A percentile compares a stretch with the other conserved stretches of the same genome.
phyloP scores from a whole-genome alignment of 306 rosid genomes.

The Dalbergia cochinchinensis region DNA sequence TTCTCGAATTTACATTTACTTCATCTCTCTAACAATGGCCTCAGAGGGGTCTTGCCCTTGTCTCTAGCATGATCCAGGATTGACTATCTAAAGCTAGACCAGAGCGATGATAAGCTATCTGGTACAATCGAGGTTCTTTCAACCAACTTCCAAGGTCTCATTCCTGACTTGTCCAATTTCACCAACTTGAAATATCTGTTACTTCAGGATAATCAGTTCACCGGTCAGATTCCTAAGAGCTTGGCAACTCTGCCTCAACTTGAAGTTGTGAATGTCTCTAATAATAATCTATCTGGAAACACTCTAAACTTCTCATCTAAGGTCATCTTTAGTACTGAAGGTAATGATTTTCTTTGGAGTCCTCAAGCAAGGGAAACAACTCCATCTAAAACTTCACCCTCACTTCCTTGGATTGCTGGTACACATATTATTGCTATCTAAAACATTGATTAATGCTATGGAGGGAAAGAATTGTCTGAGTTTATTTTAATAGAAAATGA shows the following conservation, averaged over 20 bases:
- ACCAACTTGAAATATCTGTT: constrained; percentile 53
- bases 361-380: too few relatives aligned
- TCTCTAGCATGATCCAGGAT: constrained; percentile 13
- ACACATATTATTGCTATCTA: too few relatives aligned
- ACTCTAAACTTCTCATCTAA: too few relatives aligned
- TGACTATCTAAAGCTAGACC: constrained; percentile 44
- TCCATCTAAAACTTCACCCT: too few relatives aligned
- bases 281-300: too few relatives aligned
- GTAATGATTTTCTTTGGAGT: too few relatives aligned
- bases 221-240: constrained; percentile 59
- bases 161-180: constrained; percentile 61
- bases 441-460: too few relatives aligned
- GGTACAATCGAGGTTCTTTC: constrained; percentile 58
- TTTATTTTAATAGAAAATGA: too few relatives aligned
- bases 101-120: constrained; percentile 53
- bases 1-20: constrained; percentile 49
- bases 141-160: constrained; percentile 56
- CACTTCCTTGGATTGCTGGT: background rate
- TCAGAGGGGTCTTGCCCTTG: constrained; percentile 23
- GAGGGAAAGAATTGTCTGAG: too few relatives aligned
- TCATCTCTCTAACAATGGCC: constrained; percentile 68
- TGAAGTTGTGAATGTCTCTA: too few relatives aligned
- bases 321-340: too few relatives aligned
- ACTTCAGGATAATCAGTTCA: constrained; percentile 62
- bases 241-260: too few relatives aligned